A percentile compares a stretch with the other conserved stretches of the same genome.
Evolutionary conservation across 2,329 filamentous ascomycete species (phyloP).

Genomic region (Colletotrichum spinosum): DNA sequence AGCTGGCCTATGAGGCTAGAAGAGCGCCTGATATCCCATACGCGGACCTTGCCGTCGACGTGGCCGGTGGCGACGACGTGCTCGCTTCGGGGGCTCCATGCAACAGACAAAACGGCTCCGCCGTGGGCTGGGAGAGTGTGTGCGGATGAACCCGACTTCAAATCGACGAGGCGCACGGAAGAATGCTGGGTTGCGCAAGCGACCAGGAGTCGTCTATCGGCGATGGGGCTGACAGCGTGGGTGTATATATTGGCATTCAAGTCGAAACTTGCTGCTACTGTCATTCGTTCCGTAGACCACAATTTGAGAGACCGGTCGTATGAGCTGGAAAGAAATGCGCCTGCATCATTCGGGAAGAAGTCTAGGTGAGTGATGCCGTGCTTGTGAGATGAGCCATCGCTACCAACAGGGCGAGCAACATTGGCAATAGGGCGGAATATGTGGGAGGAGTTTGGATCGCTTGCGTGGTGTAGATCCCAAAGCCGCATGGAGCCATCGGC

Average conservation of each 20-base stretch:
- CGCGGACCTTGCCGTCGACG: conserved; percentile 83
- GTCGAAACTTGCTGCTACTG: conserved; percentile 73
- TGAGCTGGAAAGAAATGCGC: conserved; percentile 80
- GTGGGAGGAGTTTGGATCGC: conserved; percentile 56
- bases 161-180: conserved; percentile 84
- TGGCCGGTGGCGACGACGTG: conserved; percentile 86
- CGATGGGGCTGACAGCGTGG: conserved; percentile 80
- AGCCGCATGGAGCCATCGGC: conserved; percentile 86
- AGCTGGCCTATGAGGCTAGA: conserved; percentile 81
- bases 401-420: conserved; percentile 56
- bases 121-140: conserved; percentile 78
- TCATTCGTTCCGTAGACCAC: conserved; percentile 74
- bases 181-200: conserved; percentile 91
- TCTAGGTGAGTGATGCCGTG: conserved; percentile 81
- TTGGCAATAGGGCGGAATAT: conserved; percentile 66
- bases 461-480: conserved; percentile 82
- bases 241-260: conserved; percentile 78
- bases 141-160: conserved; percentile 82
- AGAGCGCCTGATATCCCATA: conserved; percentile 90
- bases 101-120: conserved; percentile 74
- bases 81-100: conserved; percentile 86
- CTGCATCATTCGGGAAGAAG: conserved; percentile 83
- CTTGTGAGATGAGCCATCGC: conserved; percentile 60
- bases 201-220: conserved; percentile 77
- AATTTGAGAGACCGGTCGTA: conserved; percentile 83